phyloP scores from a whole-genome alignment of 441 rosid genomes.

The Arabidopsis lyrata region DNA sequence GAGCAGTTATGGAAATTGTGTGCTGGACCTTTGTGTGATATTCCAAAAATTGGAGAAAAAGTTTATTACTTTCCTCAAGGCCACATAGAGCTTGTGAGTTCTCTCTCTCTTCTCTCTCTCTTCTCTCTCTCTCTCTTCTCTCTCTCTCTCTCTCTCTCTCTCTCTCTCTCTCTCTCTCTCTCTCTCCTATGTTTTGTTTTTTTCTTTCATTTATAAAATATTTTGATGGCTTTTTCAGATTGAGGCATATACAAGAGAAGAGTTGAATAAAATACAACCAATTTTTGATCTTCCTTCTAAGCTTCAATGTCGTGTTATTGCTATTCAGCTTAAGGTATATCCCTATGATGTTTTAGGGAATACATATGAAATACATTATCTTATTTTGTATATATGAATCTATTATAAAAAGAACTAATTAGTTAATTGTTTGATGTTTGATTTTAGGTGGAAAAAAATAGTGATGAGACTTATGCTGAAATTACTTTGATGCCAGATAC shows the following conservation, averaged over 20 bases:
- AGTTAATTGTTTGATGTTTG: conserved; percentile 11
- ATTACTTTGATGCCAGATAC: conserved; percentile 11
- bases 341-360: not conserved
- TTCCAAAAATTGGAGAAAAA: not conserved
- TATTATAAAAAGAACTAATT: too few species aligned
- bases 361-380: too few species aligned
- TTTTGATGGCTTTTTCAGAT: not conserved
- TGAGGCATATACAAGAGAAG: not conserved
- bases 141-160: too few species aligned
- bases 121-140: too few species aligned
- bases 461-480: not conserved
- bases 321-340: not conserved
- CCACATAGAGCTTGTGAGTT: not conserved
- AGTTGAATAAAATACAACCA: not conserved
- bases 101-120: not conserved
- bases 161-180: too few species aligned
- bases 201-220: not conserved
- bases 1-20: not conserved
- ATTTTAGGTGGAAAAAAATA: conserved; percentile 68
- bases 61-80: conserved; percentile 21
- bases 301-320: not conserved
- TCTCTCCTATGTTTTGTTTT: not conserved
- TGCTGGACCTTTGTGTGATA: too few species aligned
- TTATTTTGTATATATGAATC: too few species aligned
- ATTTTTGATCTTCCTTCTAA: conserved; percentile 1